Percentiles rank a stretch among this genome's conserved stretches.
These are phyloP conservation scores for Fusarium coicis DNA, from an alignment of 2,329 filamentous ascomycete genomes.

Conservation along the genomic window DNA sequence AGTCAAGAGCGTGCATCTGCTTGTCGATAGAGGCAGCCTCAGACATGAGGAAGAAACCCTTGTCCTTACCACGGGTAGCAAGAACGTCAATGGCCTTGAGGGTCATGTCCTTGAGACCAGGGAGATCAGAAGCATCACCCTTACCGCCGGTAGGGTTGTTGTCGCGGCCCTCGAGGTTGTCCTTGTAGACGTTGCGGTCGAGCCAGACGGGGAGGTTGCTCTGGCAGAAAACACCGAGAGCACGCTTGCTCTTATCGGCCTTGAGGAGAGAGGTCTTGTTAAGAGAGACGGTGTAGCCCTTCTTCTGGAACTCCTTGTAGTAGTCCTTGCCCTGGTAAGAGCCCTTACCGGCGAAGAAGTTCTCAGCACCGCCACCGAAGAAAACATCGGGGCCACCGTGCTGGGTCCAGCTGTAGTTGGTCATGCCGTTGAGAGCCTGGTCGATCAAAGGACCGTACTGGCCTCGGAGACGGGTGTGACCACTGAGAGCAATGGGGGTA, in stretches of 20 bases:
- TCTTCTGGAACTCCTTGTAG: constrained; percentile 79
- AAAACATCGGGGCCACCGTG: constrained; percentile 81
- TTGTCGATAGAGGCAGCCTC: constrained; percentile 90
- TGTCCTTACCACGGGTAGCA: constrained; percentile 70
- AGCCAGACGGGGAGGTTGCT: constrained; percentile 86
- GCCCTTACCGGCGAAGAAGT: constrained; percentile 72
- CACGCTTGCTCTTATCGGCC: constrained; percentile 67
- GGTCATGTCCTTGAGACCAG: constrained; percentile 90
- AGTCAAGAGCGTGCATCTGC: constrained; percentile 88
- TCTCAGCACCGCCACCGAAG: constrained; percentile 84
- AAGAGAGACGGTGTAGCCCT: constrained; percentile 75
- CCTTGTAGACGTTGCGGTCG: constrained; percentile 82
- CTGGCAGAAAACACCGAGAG: constrained; percentile 81
- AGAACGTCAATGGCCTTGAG: constrained; percentile 86
- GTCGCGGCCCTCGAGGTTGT: constrained; percentile 72
- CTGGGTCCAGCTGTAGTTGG: constrained; percentile 84
- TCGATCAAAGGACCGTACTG: constrained; percentile 79
- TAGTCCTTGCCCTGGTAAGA: constrained; percentile 80
- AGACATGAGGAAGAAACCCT: constrained; percentile 89
- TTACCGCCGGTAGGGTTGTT: constrained; percentile 76
- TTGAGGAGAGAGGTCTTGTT: constrained; percentile 78
- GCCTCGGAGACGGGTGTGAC: constrained; percentile 77
- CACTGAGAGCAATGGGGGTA: constrained; percentile 79
- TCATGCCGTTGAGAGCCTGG: constrained; percentile 78
- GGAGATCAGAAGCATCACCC: constrained; percentile 75